A percentile compares a stretch with the other conserved stretches of the same genome.
Evolutionary conservation across 257 asterid genomes (phyloP).

Genomic region (Datura wrightii): DNA sequence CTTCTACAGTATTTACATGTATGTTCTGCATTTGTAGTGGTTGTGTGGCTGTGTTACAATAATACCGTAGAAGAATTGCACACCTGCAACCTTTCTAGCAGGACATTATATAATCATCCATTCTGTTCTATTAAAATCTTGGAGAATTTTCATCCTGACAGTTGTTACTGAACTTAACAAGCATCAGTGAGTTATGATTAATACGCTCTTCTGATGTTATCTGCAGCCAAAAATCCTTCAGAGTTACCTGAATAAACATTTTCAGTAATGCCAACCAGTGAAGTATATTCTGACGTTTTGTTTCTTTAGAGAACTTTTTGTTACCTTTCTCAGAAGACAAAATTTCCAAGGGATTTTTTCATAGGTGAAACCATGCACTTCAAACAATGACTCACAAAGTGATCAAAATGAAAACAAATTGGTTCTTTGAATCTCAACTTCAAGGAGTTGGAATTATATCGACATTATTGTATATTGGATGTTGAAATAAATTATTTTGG

Average conservation of each 20-base stretch:
- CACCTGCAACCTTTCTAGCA: background rate
- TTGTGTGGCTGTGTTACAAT: background rate
- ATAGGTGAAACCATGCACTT: slow-evolving; percentile 6
- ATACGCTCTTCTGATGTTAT: background rate
- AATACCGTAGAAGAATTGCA: background rate
- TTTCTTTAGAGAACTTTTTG: background rate
- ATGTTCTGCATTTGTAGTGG: slow-evolving; percentile 23
- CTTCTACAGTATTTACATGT: background rate
- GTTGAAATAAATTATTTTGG: background rate
- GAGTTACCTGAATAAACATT: background rate
- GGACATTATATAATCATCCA: background rate
- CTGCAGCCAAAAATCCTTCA: background rate
- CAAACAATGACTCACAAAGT: background rate
- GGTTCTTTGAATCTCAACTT: slow-evolving; percentile 22
- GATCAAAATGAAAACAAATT: background rate
- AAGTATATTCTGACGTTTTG: background rate
- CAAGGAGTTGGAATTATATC: background rate
- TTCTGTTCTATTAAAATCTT: background rate
- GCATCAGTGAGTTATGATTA: background rate
- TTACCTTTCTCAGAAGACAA: slow-evolving; percentile 13
- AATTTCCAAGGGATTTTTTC: background rate
- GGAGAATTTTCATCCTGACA: background rate
- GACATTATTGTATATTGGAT: slow-evolving; percentile 14
- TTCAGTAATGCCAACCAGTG: background rate
- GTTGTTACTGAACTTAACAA: slow-evolving; percentile 3